phyloP scores from a whole-genome alignment of 208 protist species.

The Crithidia expoeki region DNA sequence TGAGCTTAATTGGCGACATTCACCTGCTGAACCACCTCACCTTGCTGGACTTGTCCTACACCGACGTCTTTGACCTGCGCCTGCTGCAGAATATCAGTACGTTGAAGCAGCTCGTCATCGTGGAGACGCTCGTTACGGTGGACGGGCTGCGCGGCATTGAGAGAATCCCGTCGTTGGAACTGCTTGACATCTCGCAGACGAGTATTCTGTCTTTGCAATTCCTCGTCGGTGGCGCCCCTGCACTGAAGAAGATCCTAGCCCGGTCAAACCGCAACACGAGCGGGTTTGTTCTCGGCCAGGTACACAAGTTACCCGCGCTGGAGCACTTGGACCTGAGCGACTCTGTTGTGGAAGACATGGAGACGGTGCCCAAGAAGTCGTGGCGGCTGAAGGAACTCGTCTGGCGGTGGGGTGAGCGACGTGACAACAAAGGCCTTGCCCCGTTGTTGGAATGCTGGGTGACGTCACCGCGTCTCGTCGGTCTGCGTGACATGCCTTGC shows the following conservation, averaged over 20 bases:
- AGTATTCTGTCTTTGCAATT: constrained; percentile 73
- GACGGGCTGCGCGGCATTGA: constrained; percentile 74
- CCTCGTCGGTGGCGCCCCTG: constrained; percentile 41
- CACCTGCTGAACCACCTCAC: constrained; percentile 33
- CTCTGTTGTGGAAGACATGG: constrained; percentile 73
- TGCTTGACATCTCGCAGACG: constrained; percentile 76
- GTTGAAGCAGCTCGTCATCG: constrained; percentile 50
- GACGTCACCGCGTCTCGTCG: constrained; percentile 43
- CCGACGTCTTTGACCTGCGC: constrained; percentile 54
- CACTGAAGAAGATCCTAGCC: constrained; percentile 43
- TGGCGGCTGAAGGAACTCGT: constrained; percentile 54
- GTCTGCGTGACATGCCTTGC: constrained; percentile 38
- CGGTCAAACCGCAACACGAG: constrained; percentile 62
- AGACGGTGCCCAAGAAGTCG: constrained; percentile 31
- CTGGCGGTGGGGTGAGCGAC: constrained; percentile 73
- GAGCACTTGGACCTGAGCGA: constrained; percentile 71
- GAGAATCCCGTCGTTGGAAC: constrained; percentile 43
- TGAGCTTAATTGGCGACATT: constrained; percentile 44
- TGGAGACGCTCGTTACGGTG: constrained; percentile 65
- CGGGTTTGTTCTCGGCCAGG: constrained; percentile 58
- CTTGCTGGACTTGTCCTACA: constrained; percentile 54
- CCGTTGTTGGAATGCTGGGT: constrained; percentile 61
- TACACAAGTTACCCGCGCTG: constrained; percentile 49
- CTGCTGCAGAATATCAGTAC: constrained; percentile 35
- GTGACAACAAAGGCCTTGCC: constrained; percentile 45